These are phyloP conservation scores for Mollisiaceae sp. DNA, from an alignment of 2,329 filamentous ascomycete genomes.

Conservation along the genomic window DNA sequence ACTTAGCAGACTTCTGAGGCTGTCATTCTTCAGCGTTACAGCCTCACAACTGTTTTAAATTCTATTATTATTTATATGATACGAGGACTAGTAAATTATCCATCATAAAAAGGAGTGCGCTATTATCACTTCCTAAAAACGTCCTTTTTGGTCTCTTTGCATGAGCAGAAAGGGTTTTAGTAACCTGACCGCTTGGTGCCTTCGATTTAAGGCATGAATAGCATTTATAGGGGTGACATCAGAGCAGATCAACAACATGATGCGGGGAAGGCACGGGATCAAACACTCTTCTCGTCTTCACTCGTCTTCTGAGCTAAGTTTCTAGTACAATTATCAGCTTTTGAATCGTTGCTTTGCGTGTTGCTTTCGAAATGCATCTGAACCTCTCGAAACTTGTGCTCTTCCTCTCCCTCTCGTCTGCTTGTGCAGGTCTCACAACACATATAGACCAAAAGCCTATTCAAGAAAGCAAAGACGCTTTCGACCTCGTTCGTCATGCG, in stretches of 20 bases:
- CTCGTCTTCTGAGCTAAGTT: neutral
- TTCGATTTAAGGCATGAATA: neutral
- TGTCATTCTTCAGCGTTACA: neutral
- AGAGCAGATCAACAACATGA: neutral
- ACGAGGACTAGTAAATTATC: neutral
- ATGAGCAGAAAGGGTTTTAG: neutral
- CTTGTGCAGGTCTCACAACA: slow-evolving; percentile 9
- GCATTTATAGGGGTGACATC: slow-evolving; percentile 14
- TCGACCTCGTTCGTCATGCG: slow-evolving; percentile 20
- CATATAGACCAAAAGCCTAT: slow-evolving; percentile 28
- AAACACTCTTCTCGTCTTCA: neutral
- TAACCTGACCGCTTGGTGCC: neutral
- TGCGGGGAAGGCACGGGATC: slow-evolving; percentile 10
- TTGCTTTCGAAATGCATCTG: slow-evolving; percentile 18
- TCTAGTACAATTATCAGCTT: neutral
- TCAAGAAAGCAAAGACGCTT: slow-evolving; percentile 33
- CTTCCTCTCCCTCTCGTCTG: slow-evolving; percentile 4
- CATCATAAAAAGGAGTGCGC: neutral
- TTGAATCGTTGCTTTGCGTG: neutral
- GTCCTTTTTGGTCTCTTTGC: neutral
- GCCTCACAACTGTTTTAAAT: neutral
- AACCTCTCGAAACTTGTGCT: neutral
- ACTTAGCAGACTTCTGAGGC: neutral
- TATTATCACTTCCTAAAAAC: neutral
- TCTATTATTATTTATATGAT: neutral